A percentile compares a stretch with the other conserved stretches of the same genome.
Evolutionary conservation across 306 rosid species (phyloP).

Genomic region (Sechiopsis laciniata): DNA sequence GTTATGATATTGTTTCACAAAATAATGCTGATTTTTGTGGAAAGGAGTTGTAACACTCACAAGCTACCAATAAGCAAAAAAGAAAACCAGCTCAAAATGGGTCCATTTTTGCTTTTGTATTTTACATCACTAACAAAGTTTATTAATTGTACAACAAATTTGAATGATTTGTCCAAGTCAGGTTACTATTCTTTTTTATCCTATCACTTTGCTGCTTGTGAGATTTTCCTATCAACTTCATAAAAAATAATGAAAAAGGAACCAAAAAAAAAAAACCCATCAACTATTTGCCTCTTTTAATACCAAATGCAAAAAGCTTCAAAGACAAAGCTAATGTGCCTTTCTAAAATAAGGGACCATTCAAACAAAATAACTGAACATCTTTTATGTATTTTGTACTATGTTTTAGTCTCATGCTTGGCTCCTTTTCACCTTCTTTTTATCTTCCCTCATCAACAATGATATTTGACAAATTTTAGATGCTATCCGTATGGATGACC

Average conservation of each 20-base stretch:
- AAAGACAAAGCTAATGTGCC: conserved; percentile 48
- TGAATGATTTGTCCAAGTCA: conserved; percentile 16
- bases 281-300: conserved; percentile 51
- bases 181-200: background rate
- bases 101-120: conserved; percentile 11
- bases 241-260: conserved; percentile 21
- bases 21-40: background rate
- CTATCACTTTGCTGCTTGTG: conserved; percentile 35
- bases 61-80: background rate
- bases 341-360: conserved; percentile 40
- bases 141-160: background rate
- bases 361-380: conserved; percentile 24
- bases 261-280: no score
- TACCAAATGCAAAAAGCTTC: conserved; percentile 58
- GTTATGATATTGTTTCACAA: background rate
- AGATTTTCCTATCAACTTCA: conserved; percentile 29
- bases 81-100: background rate
- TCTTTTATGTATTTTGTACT: conserved; percentile 28
- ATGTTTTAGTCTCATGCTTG: conserved; percentile 15
- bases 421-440: background rate
- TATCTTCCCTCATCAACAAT: background rate
- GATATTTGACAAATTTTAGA: background rate
- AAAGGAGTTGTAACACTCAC: background rate
- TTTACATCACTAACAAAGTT: background rate
- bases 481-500: no score